phyloP scores from a whole-genome alignment of 2,329 filamentous ascomycete genomes.

The Neofusicoccum laricinum region DNA sequence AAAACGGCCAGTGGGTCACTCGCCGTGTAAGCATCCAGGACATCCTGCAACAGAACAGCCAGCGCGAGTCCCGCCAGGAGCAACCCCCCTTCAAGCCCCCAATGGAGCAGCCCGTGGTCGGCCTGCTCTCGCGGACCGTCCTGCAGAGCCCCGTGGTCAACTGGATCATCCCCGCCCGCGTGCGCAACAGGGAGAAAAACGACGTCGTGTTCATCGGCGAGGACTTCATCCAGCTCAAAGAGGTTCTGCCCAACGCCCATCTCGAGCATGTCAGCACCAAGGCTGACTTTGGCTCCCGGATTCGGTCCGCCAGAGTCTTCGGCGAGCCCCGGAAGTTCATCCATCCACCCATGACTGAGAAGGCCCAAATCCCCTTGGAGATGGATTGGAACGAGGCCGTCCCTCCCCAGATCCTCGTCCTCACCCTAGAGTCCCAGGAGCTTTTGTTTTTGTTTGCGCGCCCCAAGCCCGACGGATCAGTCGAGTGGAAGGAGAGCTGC shows the following conservation, averaged over 20 bases:
- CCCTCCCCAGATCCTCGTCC: conserved; percentile 76
- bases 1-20: conserved; percentile 35
- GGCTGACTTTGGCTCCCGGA: conserved; percentile 72
- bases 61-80: conserved; percentile 24
- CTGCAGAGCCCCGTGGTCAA: conserved; percentile 72
- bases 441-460: conserved; percentile 73
- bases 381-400: conserved; percentile 30
- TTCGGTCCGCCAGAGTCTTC: conserved; percentile 75
- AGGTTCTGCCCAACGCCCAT: conserved; percentile 66
- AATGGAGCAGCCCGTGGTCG: conserved; percentile 53
- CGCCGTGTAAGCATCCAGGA: conserved; percentile 40
- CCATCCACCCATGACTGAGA: conserved; percentile 11
- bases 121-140: conserved; percentile 75
- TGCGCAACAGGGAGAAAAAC: conserved; percentile 67
- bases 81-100: conserved; percentile 25
- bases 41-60: conserved; percentile 30
- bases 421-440: conserved; percentile 71
- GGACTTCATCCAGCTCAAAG: conserved; percentile 75
- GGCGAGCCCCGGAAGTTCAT: conserved; percentile 42
- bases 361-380: conserved; percentile 31
- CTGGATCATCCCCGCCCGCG: conserved; percentile 74
- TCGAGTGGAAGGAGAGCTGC: conserved; percentile 61
- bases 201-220: conserved; percentile 88
- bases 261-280: conserved; percentile 73
- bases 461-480: conserved; percentile 39